Evolutionary conservation across 2,329 filamentous ascomycete genomes (phyloP), one percentile per base, ranked within the genome.

Genomic region (Colletotrichum lini): DNA sequence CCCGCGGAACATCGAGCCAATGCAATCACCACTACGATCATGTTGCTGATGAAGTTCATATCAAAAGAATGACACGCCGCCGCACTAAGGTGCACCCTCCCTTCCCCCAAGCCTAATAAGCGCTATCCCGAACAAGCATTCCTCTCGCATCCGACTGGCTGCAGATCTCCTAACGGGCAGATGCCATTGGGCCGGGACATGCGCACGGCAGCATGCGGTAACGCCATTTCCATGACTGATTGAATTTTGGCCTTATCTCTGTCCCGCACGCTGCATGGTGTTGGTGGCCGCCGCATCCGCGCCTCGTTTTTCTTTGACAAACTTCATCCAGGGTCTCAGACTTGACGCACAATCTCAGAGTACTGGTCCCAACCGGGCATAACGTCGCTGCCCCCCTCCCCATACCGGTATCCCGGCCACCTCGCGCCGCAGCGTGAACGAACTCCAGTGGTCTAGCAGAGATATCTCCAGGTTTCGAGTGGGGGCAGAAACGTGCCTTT

Each of bases 191-290:
- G 26, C 15, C 62, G 26, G 26, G 45, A 54, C 10, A 15, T 47
- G 47, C 58, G 40, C n/a, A 59, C 45, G n/a, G 58, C 63, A 38
- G 44, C 40, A 40, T 23, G 44, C 21, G 10, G 15, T 30, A 60
- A 45, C 67, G 50, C 44, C 56, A 61, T 65, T 73, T 73, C 64
- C 72, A 73, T 73, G 72, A 73, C 64, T 68, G 68, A 69, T 73
- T 60, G 54, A 73, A 69, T 67, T 57, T 72, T 45, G 54, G 68
- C 62, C 72, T 73, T 73, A 73, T 73, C 69, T 73, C 44, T 65
- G 18, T 18, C 26, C 44, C 52, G 45, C 65, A 64, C 54, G 16
- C 58, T 21, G 38, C 38, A 58, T 18, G 52, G 16, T 42, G 50
- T 23, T 57, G 47, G 52, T 35, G 30, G 35, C 16, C 16, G 49